phyloP scores from a whole-genome alignment of 164 flowering plant genomes.

The Chimonanthus praecox region DNA sequence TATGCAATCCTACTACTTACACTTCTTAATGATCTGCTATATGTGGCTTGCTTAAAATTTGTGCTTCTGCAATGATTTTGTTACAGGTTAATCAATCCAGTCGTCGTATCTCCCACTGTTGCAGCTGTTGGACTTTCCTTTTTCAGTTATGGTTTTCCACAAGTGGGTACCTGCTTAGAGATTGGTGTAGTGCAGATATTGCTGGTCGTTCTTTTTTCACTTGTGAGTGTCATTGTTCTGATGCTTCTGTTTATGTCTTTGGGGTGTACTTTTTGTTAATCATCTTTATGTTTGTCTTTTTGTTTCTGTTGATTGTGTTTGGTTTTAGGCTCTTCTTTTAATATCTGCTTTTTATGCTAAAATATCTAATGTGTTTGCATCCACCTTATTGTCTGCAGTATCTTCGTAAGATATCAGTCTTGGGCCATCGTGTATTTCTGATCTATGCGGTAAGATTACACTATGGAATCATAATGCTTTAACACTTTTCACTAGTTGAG shows the following conservation, averaged over 20 bases:
- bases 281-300: background rate
- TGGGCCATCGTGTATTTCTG: conserved; percentile 89
- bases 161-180: conserved; percentile 89
- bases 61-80: conserved; percentile 9
- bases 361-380: conserved; percentile 9
- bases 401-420: conserved; percentile 83
- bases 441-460: conserved; percentile 79
- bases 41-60: background rate
- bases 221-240: conserved; percentile 47
- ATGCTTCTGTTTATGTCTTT: background rate
- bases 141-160: conserved; percentile 93
- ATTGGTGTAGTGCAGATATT: conserved; percentile 90
- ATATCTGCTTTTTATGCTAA: background rate
- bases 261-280: background rate
- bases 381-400: conserved; percentile 54
- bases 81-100: conserved; percentile 90
- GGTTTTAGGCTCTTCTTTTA: background rate
- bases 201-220: conserved; percentile 73
- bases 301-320: conserved; percentile 1
- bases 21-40: background rate
- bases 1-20: conserved; percentile 1
- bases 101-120: conserved; percentile 92
- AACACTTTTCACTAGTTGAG: background rate
- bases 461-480: background rate
- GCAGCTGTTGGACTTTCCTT: conserved; percentile 99